A percentile compares a stretch with the other conserved stretches of the same genome.
These are phyloP conservation scores for Scenedesmus sp. DNA, from an alignment of 163 green algal species.

Conservation along the genomic window DNA sequence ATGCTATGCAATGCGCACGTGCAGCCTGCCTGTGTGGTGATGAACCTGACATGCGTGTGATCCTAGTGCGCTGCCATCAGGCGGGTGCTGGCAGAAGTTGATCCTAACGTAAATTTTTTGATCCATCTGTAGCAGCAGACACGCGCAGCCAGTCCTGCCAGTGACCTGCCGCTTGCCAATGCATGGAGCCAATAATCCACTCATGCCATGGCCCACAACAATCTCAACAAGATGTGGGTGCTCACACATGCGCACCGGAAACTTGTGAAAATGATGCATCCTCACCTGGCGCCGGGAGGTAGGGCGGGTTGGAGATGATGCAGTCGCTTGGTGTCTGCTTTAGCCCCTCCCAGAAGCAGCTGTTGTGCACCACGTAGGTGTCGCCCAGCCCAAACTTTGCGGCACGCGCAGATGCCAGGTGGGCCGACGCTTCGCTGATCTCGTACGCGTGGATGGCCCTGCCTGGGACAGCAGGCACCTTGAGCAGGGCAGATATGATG, in stretches of 20 bases:
- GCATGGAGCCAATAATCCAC: no score
- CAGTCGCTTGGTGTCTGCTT: not conserved
- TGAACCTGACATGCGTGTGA: no score
- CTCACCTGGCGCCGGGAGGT: conserved; percentile 64
- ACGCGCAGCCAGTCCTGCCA: no score
- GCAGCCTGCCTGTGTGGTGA: no score
- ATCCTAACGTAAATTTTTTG: not conserved
- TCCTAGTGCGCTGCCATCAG: no score
- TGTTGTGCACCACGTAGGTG: conserved; percentile 65
- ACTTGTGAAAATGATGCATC: not conserved
- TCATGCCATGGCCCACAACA: not conserved
- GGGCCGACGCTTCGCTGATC: conserved; percentile 59
- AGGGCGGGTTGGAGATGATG: conserved; percentile 74
- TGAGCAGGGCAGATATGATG: conserved; percentile 59
- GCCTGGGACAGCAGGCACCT: not conserved
- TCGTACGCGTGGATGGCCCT: conserved; percentile 67
- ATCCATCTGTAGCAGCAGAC: not conserved
- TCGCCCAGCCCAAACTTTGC: conserved; percentile 36
- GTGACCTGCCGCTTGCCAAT: no score
- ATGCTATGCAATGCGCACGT: not conserved
- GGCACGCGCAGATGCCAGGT: conserved; percentile 36
- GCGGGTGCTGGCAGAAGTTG: no score
- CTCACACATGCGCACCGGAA: not conserved
- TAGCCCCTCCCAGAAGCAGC: conserved; percentile 70
- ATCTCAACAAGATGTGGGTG: not conserved